A percentile compares a stretch with the other conserved stretches of the same genome.
Evolutionary conservation across 2,329 filamentous ascomycete genomes (phyloP).

Genomic region (Daldinia sp.): DNA sequence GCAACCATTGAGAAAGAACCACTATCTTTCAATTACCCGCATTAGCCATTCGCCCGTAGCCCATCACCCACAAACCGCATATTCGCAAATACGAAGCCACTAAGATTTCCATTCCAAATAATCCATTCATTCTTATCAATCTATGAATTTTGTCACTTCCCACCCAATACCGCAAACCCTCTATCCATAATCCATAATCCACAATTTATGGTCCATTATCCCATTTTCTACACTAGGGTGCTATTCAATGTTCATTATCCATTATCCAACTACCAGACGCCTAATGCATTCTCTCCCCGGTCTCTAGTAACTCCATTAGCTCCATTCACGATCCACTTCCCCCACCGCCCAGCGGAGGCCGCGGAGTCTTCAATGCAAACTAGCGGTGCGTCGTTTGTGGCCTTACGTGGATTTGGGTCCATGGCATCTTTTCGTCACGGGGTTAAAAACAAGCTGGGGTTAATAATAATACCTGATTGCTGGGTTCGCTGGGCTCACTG

Average conservation of each 20-base stretch:
- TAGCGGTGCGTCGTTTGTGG: conserved; percentile 36
- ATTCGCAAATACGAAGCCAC: neutral
- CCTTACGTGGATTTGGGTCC: conserved; percentile 6
- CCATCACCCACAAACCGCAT: neutral
- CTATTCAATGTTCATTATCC: too few species aligned
- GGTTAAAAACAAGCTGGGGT: conserved; percentile 27
- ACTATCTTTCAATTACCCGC: neutral
- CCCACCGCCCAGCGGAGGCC: conserved; percentile 35
- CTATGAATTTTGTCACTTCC: neutral
- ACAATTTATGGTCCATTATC: too few species aligned
- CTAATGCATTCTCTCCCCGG: neutral
- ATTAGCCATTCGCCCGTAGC: too few species aligned
- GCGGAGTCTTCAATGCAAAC: conserved; percentile 33
- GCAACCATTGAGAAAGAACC: neutral
- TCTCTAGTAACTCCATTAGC: conserved; percentile 22
- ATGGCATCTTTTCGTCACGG: conserved; percentile 35
- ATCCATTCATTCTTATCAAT: neutral
- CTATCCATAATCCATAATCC: too few species aligned
- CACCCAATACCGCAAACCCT: too few species aligned
- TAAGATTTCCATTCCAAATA: neutral
- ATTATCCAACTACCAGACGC: too few species aligned
- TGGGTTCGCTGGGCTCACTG: neutral
- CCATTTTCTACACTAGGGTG: too few species aligned
- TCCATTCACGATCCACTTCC: conserved; percentile 33
- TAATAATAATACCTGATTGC: neutral